These are phyloP conservation scores for Cercospora berteroae DNA, from an alignment of 2,329 filamentous ascomycete genomes.

Conservation along the genomic window DNA sequence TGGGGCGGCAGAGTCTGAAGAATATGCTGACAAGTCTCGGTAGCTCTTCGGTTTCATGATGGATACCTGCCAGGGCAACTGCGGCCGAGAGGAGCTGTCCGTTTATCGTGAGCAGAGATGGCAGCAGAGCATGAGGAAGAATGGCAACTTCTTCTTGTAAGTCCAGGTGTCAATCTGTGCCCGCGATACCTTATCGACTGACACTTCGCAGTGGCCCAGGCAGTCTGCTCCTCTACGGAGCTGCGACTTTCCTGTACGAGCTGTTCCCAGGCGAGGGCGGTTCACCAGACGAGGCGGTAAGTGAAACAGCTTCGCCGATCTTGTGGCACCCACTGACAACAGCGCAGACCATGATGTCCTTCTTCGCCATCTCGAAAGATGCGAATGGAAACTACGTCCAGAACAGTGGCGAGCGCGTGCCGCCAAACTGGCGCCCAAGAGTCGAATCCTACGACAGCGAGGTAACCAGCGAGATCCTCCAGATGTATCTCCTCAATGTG, in stretches of 20 bases:
- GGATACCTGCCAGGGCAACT: constrained; percentile 36
- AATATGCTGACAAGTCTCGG: neutral
- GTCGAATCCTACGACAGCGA: constrained; percentile 39
- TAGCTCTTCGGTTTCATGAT: constrained; percentile 42
- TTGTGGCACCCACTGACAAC: neutral
- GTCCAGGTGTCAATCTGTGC: neutral
- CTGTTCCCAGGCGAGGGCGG: constrained; percentile 40
- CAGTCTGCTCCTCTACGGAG: constrained; percentile 43
- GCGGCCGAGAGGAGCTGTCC: constrained; percentile 33
- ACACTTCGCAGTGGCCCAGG: constrained; percentile 33
- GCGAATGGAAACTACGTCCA: constrained; percentile 41
- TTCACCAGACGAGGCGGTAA: constrained; percentile 32
- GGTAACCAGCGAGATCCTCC: constrained; percentile 42
- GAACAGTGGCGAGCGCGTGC: constrained; percentile 41
- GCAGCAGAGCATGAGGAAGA: constrained; percentile 40
- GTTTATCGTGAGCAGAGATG: constrained; percentile 43
- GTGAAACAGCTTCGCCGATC: neutral
- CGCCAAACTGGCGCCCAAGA: constrained; percentile 36
- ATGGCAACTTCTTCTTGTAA: constrained; percentile 45
- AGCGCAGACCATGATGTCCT: constrained; percentile 36
- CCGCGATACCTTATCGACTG: neutral
- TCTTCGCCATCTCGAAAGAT: constrained; percentile 42
- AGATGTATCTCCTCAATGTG: constrained; percentile 38
- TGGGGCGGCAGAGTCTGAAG: neutral
- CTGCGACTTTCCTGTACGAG: constrained; percentile 46